Conservation (phyloP, 306 rosid genomes). For the Cucurbita pepo region DNA sequence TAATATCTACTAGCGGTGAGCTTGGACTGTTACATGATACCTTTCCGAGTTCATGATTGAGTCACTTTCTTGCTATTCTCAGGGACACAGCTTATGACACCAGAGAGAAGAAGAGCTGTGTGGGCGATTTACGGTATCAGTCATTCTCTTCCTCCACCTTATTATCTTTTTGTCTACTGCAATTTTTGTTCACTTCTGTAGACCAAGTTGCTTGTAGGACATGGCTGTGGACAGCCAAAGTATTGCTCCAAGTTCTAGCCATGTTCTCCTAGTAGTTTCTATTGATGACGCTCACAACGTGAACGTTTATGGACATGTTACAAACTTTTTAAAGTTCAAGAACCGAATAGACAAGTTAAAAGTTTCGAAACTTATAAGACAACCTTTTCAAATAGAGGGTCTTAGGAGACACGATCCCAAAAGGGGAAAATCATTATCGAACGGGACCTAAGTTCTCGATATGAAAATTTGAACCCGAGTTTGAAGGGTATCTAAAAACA, state of each 20-base stretch:
- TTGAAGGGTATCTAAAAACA: not conserved
- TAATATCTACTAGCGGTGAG: too few species aligned
- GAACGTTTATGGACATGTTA: too few species aligned
- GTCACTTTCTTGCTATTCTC: not conserved
- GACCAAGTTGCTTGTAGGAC: not conserved
- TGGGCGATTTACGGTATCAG: constrained; percentile 86
- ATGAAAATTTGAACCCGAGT: not conserved
- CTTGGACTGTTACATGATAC: not conserved
- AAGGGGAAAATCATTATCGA: too few species aligned
- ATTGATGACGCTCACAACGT: not conserved
- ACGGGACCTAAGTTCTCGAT: not conserved
- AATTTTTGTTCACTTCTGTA: not conserved
- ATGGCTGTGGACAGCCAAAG: not conserved
- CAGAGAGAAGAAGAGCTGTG: constrained; percentile 63
- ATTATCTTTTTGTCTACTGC: not conserved
- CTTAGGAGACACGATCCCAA: not conserved
- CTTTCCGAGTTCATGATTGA: not conserved
- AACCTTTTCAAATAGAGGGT: not conserved
- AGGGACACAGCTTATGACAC: constrained; percentile 94
- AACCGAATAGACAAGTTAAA: too few species aligned
- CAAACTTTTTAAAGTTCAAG: too few species aligned
- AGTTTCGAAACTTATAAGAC: not conserved
- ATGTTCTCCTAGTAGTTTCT: not conserved
- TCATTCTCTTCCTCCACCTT: not conserved
- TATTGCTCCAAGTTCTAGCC: not conserved